These are phyloP conservation scores for Verticillium alfalfae DNA, from an alignment of 2,329 filamentous ascomycete genomes.

Conservation along the genomic window DNA sequence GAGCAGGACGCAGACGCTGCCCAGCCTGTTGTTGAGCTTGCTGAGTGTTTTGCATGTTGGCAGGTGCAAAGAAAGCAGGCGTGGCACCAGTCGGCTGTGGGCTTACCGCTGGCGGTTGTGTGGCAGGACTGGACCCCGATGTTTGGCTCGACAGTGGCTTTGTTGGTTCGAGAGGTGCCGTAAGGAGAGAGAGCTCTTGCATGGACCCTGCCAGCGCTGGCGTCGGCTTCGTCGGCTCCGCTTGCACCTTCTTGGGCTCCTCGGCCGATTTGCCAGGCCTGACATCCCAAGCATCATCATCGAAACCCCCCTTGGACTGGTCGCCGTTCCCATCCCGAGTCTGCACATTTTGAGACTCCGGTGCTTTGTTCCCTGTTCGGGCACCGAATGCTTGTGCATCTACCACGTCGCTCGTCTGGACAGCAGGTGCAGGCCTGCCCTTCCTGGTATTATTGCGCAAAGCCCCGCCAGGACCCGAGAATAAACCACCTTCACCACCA, in stretches of 20 bases:
- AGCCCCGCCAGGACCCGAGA: slow-evolving; percentile 86
- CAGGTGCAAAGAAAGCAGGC: slow-evolving; percentile 49
- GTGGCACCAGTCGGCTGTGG: slow-evolving; percentile 48
- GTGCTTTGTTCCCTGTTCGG: slow-evolving; percentile 40
- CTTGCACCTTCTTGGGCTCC: slow-evolving; percentile 17
- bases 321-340: neutral
- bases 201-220: slow-evolving; percentile 60
- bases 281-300: slow-evolving; percentile 96
- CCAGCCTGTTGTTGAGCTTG: slow-evolving; percentile 15
- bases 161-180: slow-evolving; percentile 46
- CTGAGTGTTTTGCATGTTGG: neutral
- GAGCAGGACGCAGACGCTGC: slow-evolving; percentile 36
- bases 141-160: slow-evolving; percentile 28
- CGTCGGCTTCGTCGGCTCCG: slow-evolving; percentile 31
- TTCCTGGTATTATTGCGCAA: slow-evolving; percentile 93
- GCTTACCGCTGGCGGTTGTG: slow-evolving; percentile 25
- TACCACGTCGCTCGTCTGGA: slow-evolving; percentile 79
- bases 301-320: slow-evolving; percentile 55
- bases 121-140: slow-evolving; percentile 8
- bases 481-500: slow-evolving; percentile 63
- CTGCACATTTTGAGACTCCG: neutral
- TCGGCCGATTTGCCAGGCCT: slow-evolving; percentile 66
- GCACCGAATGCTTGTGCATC: slow-evolving; percentile 80
- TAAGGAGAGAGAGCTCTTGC: slow-evolving; percentile 51
- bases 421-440: slow-evolving; percentile 78